A percentile compares a stretch with the other conserved stretches of the same genome.
phyloP scores from a whole-genome alignment of 805 yeast genomes.

The Blastobotrys parvus region DNA sequence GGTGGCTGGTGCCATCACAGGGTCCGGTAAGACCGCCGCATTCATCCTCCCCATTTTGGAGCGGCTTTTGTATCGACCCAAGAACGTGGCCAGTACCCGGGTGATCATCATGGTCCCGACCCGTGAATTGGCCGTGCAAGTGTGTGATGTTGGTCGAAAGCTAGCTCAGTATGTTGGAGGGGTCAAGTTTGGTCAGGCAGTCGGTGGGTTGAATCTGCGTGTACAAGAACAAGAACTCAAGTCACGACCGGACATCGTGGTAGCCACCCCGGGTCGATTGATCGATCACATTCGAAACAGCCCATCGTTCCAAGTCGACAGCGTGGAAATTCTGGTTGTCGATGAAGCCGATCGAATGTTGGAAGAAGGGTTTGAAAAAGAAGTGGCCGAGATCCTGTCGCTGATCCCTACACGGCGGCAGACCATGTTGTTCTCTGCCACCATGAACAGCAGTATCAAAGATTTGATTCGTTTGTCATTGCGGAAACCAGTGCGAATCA shows the following conservation, averaged over 20 bases:
- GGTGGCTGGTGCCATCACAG: constrained; percentile 98
- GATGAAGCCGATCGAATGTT: constrained; percentile 99
- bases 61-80: constrained; percentile 81
- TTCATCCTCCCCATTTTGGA: constrained; percentile 94
- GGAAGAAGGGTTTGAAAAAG: constrained; percentile 97
- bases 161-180: constrained; percentile 69
- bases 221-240: constrained; percentile 94
- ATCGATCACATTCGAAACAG: constrained; percentile 96
- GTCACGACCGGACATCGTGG: constrained; percentile 87
- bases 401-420: constrained; percentile 88
- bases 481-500: constrained; percentile 83
- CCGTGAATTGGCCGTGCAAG: constrained; percentile 96
- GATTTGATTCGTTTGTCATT: constrained; percentile 80
- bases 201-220: constrained; percentile 93
- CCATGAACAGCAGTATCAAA: constrained; percentile 92
- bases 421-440: constrained; percentile 90
- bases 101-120: constrained; percentile 92
- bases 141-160: constrained; percentile 84
- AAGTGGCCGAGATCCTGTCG: constrained; percentile 80
- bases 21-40: constrained; percentile 99
- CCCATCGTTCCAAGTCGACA: constrained; percentile 82
- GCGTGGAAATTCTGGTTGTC: constrained; percentile 83
- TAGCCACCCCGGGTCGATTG: constrained; percentile 98
- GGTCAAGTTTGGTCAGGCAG: constrained; percentile 86
- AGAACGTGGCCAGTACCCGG: constrained; percentile 77